A percentile compares a stretch with the other conserved stretches of the same genome.
These are phyloP conservation scores for Cryptococcus floricola DNA, from an alignment of 1,284 basidiomycete genomes.

Conservation along the genomic window DNA sequence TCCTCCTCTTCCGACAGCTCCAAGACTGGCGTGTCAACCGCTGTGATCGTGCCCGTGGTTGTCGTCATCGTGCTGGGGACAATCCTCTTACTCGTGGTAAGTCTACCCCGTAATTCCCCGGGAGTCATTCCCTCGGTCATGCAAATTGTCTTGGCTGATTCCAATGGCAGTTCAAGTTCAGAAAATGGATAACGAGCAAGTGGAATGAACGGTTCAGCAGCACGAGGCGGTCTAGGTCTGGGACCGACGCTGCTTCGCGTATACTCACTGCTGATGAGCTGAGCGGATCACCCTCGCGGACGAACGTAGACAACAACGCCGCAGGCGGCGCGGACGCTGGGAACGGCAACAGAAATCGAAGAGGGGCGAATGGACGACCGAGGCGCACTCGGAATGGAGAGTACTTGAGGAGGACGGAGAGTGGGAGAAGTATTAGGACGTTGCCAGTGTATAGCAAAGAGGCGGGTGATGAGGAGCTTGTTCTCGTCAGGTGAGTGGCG, in stretches of 20 bases:
- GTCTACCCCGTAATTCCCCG: too few relatives aligned
- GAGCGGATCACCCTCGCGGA: not conserved
- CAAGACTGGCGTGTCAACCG: too few relatives aligned
- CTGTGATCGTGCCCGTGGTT: too few relatives aligned
- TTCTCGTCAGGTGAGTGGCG: slow-evolving; percentile 33
- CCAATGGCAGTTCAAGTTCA: too few relatives aligned
- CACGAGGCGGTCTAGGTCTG: too few relatives aligned
- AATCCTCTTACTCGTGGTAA: too few relatives aligned
- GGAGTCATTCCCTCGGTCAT: too few relatives aligned
- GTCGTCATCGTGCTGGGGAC: too few relatives aligned
- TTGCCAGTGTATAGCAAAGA: slow-evolving; percentile 39
- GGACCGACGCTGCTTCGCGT: not conserved
- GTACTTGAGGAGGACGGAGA: slow-evolving; percentile 29
- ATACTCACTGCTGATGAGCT: not conserved
- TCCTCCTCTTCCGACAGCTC: too few relatives aligned
- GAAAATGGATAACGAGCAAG: too few relatives aligned
- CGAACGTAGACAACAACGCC: not conserved
- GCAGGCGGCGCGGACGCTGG: not conserved
- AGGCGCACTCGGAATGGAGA: slow-evolving; percentile 12
- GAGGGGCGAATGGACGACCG: not conserved
- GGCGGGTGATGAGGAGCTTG: slow-evolving; percentile 39
- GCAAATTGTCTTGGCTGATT: too few relatives aligned
- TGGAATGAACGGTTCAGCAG: too few relatives aligned
- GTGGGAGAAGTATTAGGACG: slow-evolving; percentile 35
- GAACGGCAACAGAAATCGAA: not conserved